These are phyloP conservation scores for Aspergillus fumigatus DNA, from an alignment of 2,329 filamentous ascomycete species.

Conservation along the genomic window DNA sequence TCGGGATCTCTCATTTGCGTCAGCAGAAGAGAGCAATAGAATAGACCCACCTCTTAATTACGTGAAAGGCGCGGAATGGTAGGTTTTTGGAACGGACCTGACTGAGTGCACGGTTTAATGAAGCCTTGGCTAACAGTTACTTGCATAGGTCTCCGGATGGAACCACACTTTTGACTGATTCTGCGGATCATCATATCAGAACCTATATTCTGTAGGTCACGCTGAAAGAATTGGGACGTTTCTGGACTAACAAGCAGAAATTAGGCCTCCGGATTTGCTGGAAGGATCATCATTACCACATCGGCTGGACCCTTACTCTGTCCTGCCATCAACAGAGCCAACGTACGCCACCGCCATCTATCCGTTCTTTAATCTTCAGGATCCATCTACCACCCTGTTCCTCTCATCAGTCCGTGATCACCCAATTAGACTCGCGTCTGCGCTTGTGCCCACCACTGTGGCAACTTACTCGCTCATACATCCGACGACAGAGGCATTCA, in stretches of 20 bases:
- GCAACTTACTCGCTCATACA: conserved; percentile 54
- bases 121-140: background rate
- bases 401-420: conserved; percentile 51
- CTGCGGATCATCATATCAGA: conserved; percentile 47
- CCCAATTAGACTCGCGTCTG: conserved; percentile 55
- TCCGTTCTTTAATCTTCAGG: conserved; percentile 51
- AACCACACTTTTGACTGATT: conserved; percentile 52
- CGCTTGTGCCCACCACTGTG: conserved; percentile 44
- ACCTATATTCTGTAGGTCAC: conserved; percentile 49
- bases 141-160: conserved; percentile 50
- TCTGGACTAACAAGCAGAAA: conserved; percentile 5
- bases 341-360: conserved; percentile 53
- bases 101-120: conserved; percentile 1
- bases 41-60: conserved; percentile 25
- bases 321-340: conserved; percentile 44
- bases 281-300: conserved; percentile 33
- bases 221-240: background rate
- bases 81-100: conserved; percentile 4
- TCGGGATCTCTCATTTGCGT: background rate
- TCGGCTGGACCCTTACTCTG: conserved; percentile 44
- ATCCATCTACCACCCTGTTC: conserved; percentile 47
- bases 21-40: background rate
- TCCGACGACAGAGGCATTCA: conserved; percentile 53
- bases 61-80: conserved; percentile 47
- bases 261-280: conserved; percentile 46